Evolutionary conservation across 805 yeast genomes (phyloP).

Genomic region (Myxozyma lipomycoides): DNA sequence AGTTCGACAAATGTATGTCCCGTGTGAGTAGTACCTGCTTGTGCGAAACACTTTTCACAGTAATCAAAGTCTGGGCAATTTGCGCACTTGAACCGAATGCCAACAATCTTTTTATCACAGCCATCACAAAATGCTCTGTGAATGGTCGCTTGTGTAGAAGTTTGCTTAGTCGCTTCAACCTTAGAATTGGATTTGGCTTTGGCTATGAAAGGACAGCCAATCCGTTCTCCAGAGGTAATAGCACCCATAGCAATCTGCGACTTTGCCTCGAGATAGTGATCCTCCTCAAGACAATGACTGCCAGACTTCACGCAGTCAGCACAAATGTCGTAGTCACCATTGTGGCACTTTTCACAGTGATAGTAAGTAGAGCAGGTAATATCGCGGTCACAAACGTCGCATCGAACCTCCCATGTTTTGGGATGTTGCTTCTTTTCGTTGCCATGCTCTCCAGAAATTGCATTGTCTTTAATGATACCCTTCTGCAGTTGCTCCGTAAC

Average conservation of each 20-base stretch:
- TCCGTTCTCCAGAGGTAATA: not conserved
- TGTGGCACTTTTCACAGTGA: conserved; percentile 20
- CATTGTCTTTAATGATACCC: not conserved
- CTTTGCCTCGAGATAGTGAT: conserved; percentile 13
- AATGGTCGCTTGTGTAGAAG: not conserved
- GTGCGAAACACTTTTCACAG: conserved; percentile 40
- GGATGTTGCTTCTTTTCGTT: not conserved
- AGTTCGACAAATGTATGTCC: conserved; percentile 28
- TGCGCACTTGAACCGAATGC: conserved; percentile 48
- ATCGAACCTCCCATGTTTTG: conserved; percentile 6
- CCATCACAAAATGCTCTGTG: conserved; percentile 32
- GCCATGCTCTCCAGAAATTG: not conserved
- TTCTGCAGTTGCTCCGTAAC: not conserved
- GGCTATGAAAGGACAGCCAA: not conserved
- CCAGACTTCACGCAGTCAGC: conserved; percentile 14
- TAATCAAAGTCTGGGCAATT: conserved; percentile 50
- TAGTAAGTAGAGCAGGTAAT: conserved; percentile 10
- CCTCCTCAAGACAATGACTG: conserved; percentile 21
- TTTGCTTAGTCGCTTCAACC: conserved; percentile 2
- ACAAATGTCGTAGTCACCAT: conserved; percentile 24
- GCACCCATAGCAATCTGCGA: not conserved
- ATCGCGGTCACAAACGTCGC: conserved; percentile 14
- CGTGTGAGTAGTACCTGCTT: conserved; percentile 20
- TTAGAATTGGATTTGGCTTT: not conserved
- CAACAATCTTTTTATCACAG: conserved; percentile 35